Conservation (phyloP, 768 basidiomycete species). For the Psilocybe sp. region DNA sequence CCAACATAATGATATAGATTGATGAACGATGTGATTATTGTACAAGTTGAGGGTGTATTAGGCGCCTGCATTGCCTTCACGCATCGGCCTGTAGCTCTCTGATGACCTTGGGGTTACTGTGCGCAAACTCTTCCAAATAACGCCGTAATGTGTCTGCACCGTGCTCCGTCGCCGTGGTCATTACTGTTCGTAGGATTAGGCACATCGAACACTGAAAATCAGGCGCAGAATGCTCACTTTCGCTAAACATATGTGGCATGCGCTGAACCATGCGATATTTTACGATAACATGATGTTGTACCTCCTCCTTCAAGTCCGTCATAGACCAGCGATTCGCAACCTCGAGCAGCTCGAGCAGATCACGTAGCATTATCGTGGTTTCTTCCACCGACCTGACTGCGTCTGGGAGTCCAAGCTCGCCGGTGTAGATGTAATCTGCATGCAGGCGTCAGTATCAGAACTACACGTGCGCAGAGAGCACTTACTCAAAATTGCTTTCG, state of each 20-base stretch:
- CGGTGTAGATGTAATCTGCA: conserved; percentile 30
- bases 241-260: conserved; percentile 2
- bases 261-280: conserved; percentile 11
- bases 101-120: no score
- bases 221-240: no score
- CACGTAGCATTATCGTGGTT: conserved; percentile 1
- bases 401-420: conserved; percentile 9
- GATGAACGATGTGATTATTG: no score
- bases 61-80: no score
- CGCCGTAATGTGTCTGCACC: no score
- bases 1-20: no score
- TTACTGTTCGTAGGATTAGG: no score
- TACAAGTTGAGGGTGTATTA: no score
- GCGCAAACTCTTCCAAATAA: no score
- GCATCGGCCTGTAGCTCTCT: no score
- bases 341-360: conserved; percentile 9
- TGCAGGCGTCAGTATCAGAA: not conserved
- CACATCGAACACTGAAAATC: no score
- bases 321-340: conserved; percentile 15
- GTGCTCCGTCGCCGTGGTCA: no score
- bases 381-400: not conserved
- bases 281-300: conserved; percentile 9
- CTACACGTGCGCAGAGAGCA: not conserved
- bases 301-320: conserved; percentile 10
- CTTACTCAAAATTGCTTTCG: conserved; percentile 25